phyloP scores from a whole-genome alignment of 768 basidiomycete species.

The Rhodotorula diobovata region DNA sequence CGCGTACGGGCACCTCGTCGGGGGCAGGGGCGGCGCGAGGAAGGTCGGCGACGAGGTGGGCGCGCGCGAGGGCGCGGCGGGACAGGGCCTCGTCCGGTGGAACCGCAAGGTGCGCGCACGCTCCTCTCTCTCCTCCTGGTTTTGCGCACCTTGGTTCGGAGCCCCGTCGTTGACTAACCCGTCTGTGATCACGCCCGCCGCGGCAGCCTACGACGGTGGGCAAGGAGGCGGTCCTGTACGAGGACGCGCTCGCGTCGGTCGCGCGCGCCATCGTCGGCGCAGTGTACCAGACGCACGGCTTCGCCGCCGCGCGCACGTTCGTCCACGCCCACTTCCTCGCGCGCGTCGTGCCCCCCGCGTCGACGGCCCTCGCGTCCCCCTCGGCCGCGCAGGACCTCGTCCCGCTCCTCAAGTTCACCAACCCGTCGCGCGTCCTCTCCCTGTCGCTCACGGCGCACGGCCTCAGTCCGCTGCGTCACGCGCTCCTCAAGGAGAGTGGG shows the following conservation, averaged over 20 bases:
- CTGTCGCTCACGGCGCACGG: slow-evolving; percentile 68
- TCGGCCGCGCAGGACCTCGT: slow-evolving; percentile 78
- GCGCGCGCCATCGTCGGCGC: slow-evolving; percentile 81
- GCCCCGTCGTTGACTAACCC: neutral
- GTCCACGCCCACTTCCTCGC: slow-evolving; percentile 82
- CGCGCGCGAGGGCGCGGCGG: slow-evolving; percentile 55
- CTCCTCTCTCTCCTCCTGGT: neutral
- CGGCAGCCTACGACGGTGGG: slow-evolving; percentile 37
- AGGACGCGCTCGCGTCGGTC: slow-evolving; percentile 84
- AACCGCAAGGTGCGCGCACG: slow-evolving; percentile 67
- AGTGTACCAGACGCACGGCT: slow-evolving; percentile 72
- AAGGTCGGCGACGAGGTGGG: slow-evolving; percentile 24
- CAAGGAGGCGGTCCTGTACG: slow-evolving; percentile 54
- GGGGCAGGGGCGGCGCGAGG: slow-evolving; percentile 38
- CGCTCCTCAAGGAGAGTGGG: slow-evolving; percentile 87
- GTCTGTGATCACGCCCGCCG: neutral
- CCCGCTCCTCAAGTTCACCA: slow-evolving; percentile 70
- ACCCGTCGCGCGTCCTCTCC: slow-evolving; percentile 71
- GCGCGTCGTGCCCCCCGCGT: slow-evolving; percentile 70
- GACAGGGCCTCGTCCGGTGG: slow-evolving; percentile 72
- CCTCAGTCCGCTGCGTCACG: slow-evolving; percentile 49
- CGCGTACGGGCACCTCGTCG: slow-evolving; percentile 38
- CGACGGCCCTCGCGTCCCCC: slow-evolving; percentile 81
- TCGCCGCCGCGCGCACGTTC: slow-evolving; percentile 79
- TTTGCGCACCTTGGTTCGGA: too few relatives aligned